Base-by-base conservation (phyloP, 345 rosid genomes). In the Lumnitzera littorea region DNA sequence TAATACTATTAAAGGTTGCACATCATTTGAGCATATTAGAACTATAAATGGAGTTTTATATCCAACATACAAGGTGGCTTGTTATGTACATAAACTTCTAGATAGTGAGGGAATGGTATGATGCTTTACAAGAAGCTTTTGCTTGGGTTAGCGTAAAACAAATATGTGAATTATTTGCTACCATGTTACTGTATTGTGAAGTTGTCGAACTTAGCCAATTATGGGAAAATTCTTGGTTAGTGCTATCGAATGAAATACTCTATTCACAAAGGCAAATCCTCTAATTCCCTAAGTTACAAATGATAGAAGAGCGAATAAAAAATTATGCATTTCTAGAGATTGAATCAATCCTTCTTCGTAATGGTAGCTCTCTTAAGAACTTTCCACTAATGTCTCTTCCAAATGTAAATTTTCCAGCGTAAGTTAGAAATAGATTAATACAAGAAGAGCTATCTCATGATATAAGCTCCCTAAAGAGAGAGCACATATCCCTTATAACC, bases 61-160 rank as follows among this genome's bases (percentile, higher is more conserved):
- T n/a, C 47, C 24, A 2, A 56, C 58, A 2, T 51, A 15, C 14
- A 69, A 52, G 43, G 49, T 25, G 12, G 59, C 67, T 0, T 69
- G 67, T 51, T 24, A 41, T 41, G 62, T 53, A 11, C 14, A 23
- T 0, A 63, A 59, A 2, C 24, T 69, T 2, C 13, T 69, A 5
- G 53, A 57, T 13, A 62, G 63, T 62, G 67, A 69, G 29, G 7
- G 60, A 69, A 48, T 69, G 67, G 68, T 2, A 5, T 15, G 56
- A 57, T 4, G 51, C 51, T 13, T 13, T 66, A 15, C 6, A 12
- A 13, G 69, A 66, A 41, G 69, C 56, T 3, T 16, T 56, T 6
- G 0, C 13, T 12, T 29, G 13, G 62, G 51, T 50, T 1, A 13
- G 14, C 1, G n/a, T 41, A 13, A 2, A 50, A 3, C 13, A 66